Base-by-base conservation (phyloP, 2,329 filamentous ascomycete species). In the Daldinia sp. region DNA sequence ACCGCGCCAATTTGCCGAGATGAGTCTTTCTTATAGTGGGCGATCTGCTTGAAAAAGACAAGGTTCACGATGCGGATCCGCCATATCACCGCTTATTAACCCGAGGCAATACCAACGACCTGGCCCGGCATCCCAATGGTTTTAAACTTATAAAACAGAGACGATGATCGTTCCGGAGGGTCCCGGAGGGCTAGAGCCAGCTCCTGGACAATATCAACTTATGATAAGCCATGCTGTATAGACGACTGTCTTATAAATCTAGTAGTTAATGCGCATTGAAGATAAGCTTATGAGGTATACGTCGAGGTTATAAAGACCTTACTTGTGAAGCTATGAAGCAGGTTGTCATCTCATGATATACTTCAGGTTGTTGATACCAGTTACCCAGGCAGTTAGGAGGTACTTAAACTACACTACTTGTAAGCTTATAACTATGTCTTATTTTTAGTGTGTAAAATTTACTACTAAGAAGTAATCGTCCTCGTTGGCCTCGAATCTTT, bases 1-100 rank as follows among this genome's bases (percentile, higher is more conserved):
- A 58, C 39, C 20, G 37, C 41, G 53, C 28, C 33, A 61, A 66
- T 66, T 59, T 61, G 44, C 51, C 44, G 58, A 66, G 18, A 66
- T 61, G 26, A 54, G 35, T 18, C 42, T 20, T 28, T 42, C 26
- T 42, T 35, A 37, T 26, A 35, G 30, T 26, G 12, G 44, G 23
- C 20, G 18, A 23, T 57, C 42, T 51, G 51, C 26, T 26, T 53
- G 39, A 20, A 15, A 37, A 37, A 18, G 26, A 15, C 13, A 50
- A 41, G 35, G 30, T 28, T 44, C 12, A 18, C 35, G 18, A 30
- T 44, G 30, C 23, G 23, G 46, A 53, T 62, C 51, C 33, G 46
- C 26, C 26, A 30, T 41, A 20, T 26, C 54, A 54, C 54, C 42
- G 15, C 15, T 6, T 28, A 60, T 63, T 60, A 9, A 15, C 41